Evolutionary conservation across 2,329 filamentous ascomycete genomes (phyloP).

Genomic region (Verticillium klebahnii): DNA sequence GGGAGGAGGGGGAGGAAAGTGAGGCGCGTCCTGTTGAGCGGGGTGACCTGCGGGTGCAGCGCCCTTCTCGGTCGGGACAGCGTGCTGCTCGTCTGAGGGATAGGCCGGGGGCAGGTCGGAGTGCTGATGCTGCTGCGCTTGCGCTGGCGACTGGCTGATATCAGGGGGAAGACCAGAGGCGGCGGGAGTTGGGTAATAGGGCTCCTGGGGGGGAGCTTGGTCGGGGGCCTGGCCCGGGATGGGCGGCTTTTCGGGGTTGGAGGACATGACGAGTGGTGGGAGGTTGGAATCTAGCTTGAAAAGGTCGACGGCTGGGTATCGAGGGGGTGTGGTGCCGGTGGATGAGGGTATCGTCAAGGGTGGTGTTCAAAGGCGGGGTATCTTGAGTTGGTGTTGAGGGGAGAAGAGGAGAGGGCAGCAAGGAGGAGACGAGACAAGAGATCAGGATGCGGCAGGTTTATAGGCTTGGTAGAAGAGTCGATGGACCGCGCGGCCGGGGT

Average conservation of each 20-base stretch:
- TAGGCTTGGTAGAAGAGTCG: background rate
- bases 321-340: too few species aligned
- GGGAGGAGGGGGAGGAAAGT: constrained; percentile 5
- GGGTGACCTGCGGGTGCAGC: background rate
- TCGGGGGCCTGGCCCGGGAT: background rate
- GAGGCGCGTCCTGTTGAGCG: background rate
- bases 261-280: background rate
- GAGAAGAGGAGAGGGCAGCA: background rate
- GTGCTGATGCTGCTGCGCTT: constrained; percentile 1
- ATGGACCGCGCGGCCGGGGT: background rate
- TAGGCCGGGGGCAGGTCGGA: constrained; percentile 12
- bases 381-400: background rate
- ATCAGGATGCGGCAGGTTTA: background rate
- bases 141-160: background rate
- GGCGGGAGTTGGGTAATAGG: background rate
- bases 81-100: constrained; percentile 1
- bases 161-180: background rate
- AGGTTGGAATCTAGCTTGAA: background rate
- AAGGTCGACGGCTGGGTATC: background rate
- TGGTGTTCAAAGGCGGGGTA: background rate
- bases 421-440: background rate
- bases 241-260: constrained; percentile 12
- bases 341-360: too few species aligned
- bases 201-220: background rate
- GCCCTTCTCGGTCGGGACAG: background rate